phyloP scores from a whole-genome alignment of 2,329 filamentous ascomycete genomes.

The Penicillium sp. region DNA sequence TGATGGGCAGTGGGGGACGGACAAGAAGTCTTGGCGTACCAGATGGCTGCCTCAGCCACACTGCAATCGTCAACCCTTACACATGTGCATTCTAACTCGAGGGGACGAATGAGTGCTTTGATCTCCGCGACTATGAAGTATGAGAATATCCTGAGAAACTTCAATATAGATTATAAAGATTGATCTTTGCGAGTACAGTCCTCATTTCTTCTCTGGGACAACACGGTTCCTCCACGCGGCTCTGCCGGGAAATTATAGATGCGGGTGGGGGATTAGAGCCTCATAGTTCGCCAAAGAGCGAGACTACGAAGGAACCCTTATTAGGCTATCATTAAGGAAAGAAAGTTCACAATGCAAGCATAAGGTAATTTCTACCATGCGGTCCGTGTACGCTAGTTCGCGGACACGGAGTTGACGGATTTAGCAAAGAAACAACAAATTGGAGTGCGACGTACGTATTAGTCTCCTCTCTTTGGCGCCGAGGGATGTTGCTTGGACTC shows the following conservation, averaged over 20 bases:
- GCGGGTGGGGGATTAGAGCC: conserved; percentile 3
- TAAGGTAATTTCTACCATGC: not conserved
- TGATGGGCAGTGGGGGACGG: no score
- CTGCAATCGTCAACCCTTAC: not conserved
- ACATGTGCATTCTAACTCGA: not conserved
- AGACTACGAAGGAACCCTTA: not conserved
- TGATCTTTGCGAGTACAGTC: no score
- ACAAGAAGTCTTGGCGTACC: not conserved
- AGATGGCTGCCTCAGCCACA: conserved; percentile 2
- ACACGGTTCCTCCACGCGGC: not conserved
- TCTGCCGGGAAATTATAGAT: conserved; percentile 7
- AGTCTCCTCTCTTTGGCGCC: no score
- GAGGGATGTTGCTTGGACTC: not conserved
- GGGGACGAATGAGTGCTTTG: not conserved
- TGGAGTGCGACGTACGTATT: not conserved
- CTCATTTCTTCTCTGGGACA: not conserved
- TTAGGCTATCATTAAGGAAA: not conserved
- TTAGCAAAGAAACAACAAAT: not conserved
- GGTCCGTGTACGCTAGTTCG: not conserved
- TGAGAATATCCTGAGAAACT: no score
- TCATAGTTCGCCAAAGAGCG: not conserved
- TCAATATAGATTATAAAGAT: no score
- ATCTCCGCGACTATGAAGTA: not conserved
- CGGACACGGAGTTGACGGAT: not conserved
- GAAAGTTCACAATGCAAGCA: not conserved